Base-by-base conservation (phyloP, 331 rosid species). In the Telfairia occidentalis region DNA sequence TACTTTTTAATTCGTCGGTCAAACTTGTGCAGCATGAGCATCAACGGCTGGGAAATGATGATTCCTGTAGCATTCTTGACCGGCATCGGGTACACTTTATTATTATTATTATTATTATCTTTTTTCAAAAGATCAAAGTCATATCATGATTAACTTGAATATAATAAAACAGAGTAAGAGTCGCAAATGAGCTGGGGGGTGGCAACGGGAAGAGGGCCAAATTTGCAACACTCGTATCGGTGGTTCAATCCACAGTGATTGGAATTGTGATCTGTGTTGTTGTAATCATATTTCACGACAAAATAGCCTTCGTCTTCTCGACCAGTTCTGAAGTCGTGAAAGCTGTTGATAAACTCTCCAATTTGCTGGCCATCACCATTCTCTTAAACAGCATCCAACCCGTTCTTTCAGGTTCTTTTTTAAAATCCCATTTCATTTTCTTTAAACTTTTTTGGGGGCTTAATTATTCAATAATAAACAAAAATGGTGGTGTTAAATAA, bases 41-140 rank as follows among this genome's bases (percentile, higher is more conserved):
- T 90, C 9, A 88, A 85, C 28, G 94, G 92, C 0, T 89, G 93
- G 97, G 97, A 92, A 80, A 71, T 92, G 87, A 92, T 90, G 97
- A 83, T 92, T 76, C 96, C 92, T 13, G 34, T 92, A 46, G 93
- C 87, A 5, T 89, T 92, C 79, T 84, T 92, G 15, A 94, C 97
- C 0, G 97, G 88, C 50, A 57, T 85, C 4, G 96, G 95, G 97
- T 90, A 87, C 10, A 5, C 2, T 37, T 19, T n/a, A n/a, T n/a
- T n/a, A n/a, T n/a, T n/a, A n/a, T n/a, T n/a, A n/a, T n/a, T n/a
- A n/a, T n/a, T n/a, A n/a, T n/a, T n/a, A n/a, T n/a, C n/a, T n/a
- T n/a, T n/a, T n/a, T n/a, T n/a, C n/a, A n/a, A n/a, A n/a, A n/a
- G 40, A 48, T 18, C 4, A 12, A 48, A 48, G 4, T 40, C 53